Evolutionary conservation across 2,329 filamentous ascomycete genomes (phyloP).

Genomic region (Neopestalotiopsis clavispora): DNA sequence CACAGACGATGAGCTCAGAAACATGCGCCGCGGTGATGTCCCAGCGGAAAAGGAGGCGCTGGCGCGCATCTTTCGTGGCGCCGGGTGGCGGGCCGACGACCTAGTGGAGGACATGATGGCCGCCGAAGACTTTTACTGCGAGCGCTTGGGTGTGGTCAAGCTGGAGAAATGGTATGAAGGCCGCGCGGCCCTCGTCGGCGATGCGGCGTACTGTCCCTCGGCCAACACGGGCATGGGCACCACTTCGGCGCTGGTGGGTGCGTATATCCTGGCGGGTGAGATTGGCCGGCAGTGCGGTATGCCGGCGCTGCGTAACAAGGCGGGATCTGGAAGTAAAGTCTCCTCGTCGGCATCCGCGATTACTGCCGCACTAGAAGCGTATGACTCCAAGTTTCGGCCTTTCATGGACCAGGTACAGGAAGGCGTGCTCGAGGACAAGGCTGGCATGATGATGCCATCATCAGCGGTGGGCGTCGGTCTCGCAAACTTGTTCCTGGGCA

Average conservation of each 20-base stretch:
- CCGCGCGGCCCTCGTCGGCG: constrained; percentile 56
- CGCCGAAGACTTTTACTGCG: constrained; percentile 52
- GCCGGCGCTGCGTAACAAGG: neutral
- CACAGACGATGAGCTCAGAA: constrained; percentile 8
- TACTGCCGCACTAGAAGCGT: constrained; percentile 42
- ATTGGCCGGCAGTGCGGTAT: constrained; percentile 34
- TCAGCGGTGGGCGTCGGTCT: constrained; percentile 37
- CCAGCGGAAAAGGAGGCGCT: constrained; percentile 29
- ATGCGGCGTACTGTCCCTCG: constrained; percentile 57
- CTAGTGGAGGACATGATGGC: constrained; percentile 25
- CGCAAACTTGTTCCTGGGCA: constrained; percentile 34
- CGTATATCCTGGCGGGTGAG: constrained; percentile 63
- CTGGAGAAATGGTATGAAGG: constrained; percentile 48
- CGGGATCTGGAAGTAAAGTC: neutral
- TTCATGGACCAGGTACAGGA: constrained; percentile 48
- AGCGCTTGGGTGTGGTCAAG: constrained; percentile 50
- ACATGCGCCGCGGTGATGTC: constrained; percentile 14
- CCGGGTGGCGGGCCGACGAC: constrained; percentile 22
- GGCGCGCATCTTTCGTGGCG: constrained; percentile 38
- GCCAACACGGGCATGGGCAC: constrained; percentile 58
- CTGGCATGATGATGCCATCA: constrained; percentile 29
- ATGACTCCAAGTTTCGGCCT: constrained; percentile 48
- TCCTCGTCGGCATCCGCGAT: constrained; percentile 25
- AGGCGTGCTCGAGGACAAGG: constrained; percentile 21
- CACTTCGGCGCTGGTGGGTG: constrained; percentile 50